Base-by-base conservation (phyloP, 495 filamentous ascomycete genomes). In the Oidiodendron maius region DNA sequence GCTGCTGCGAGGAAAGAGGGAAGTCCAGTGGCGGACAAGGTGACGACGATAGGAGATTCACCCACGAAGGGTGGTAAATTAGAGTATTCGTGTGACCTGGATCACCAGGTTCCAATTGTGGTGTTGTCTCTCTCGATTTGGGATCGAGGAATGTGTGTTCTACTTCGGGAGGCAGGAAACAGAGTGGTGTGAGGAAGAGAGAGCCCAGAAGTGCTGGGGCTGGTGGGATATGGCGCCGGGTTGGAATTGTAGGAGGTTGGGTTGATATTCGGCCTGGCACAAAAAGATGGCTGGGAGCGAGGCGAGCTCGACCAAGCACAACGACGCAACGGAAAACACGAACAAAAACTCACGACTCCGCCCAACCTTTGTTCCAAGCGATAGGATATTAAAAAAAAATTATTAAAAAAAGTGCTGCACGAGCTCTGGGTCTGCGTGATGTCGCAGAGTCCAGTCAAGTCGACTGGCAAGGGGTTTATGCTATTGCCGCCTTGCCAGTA, bases 21-120 rank as follows among this genome's bases (percentile, higher is more conserved):
- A 20, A 17, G 18, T 9, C 17, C 20, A 5, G 36, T 32, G 41
- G 52, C 40, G 22, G 57, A 56, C 57, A 59, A 59, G 45, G 35
- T 56, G 57, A 56, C 43, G 34, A 35, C 35, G 50, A 34, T 10
- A 12, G 24, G 23, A 13, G 21, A 26, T 42, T 50, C 40, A 43
- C 48, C 48, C 51, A 28, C 17, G 41, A 43, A 43, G 23, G 25
- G 46, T 21, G 28, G 37, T 15, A n/a, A 48, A 18, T n/a, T 18
- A 15, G 15, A 18, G 34, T 20, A 23, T 26, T 1, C 23, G 41
- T 13, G 12, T 44, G 23, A 12, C 5, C 5, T 5, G 26, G 12
- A 5, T 5, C 26, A 12, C 26, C 12, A 12, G 26, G 26, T 5
- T 30, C 12, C n/a, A n/a, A n/a, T n/a, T n/a, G n/a, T 30, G 26